Evolutionary conservation across 345 rosid genomes (phyloP), one percentile per base, ranked within the genome.

Genomic region (Nasturtium officinale): DNA sequence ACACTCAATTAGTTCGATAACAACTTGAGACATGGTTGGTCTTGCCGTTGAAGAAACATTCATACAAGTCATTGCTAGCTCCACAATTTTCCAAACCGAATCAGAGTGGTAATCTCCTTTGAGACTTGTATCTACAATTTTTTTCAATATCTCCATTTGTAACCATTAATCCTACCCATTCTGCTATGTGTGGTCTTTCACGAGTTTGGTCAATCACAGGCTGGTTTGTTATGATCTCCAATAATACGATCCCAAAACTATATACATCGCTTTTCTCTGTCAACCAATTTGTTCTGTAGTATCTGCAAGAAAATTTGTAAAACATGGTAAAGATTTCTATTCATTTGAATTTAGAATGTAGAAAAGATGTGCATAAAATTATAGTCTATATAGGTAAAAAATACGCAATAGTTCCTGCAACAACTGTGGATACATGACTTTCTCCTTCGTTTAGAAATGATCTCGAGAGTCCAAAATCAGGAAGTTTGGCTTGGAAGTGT

Each of bases 211-310:
- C 72, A 20, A 82, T 54, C 23, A 81, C 84, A 1, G 79, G 76
- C 11, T 20, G 56, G 10, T 86, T 82, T 9, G 86, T 87, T 17
- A 85, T 69, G 5, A 85, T 63, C 81, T 83, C 86, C 16, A 87
- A 12, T 0, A 87, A 69, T 3, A 85, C 74, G 2, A 76, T 23
- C 5, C 80, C 76, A 3, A 76, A 76, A 23, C 80, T 76, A 63
- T 76, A 76, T 23, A 76, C 80, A 70, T 76, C 80, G 37, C 76
- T 76, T 38, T 76, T 76, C 55, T 76, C 69, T 9, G 69, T 76
- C 51, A 87, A 50, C 65, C 76, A 78, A 65, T 47, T 61, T 30
- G 81, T 81, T 8, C 7, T 9, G 37, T 60, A 69, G 46, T 54
- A 71, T 61, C 83, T 83, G 72, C 60, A 72, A 21, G 35, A 52